Conservation (phyloP, 495 filamentous ascomycete genomes). For the Neurospora terricola region DNA sequence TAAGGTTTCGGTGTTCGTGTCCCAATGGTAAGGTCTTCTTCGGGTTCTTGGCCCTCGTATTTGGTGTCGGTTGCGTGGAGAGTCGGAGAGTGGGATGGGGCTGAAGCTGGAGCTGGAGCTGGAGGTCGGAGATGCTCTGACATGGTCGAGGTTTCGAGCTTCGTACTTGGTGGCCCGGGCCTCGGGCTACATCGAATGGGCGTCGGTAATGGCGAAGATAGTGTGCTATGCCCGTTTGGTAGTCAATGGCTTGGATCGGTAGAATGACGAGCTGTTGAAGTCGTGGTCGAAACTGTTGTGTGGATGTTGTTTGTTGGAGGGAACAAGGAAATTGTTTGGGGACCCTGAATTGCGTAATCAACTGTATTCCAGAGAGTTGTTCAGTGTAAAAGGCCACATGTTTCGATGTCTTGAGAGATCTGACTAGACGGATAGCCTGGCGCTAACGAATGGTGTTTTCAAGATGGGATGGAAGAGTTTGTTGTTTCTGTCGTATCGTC, state of each 20-base stretch:
- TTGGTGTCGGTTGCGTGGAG: conserved; percentile 4
- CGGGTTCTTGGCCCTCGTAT: conserved; percentile 11
- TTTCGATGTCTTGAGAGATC: neutral
- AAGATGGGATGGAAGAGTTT: neutral
- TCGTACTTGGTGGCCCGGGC: neutral
- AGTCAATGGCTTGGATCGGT: neutral
- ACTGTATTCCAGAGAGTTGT: neutral
- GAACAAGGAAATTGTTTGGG: neutral
- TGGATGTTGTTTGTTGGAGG: neutral
- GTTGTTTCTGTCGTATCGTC: neutral
- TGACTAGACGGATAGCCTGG: neutral
- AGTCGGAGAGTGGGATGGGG: conserved; percentile 1
- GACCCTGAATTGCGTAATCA: neutral
- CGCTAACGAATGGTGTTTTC: neutral
- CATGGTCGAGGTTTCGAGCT: conserved; percentile 13
- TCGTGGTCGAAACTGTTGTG: neutral
- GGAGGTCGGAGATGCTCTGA: conserved; percentile 31
- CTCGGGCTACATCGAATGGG: conserved; percentile 7
- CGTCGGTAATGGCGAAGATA: neutral
- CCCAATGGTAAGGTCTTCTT: conserved; percentile 35
- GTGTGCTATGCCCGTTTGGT: neutral
- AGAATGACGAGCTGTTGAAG: neutral
- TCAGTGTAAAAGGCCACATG: neutral
- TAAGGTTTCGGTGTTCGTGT: conserved; percentile 76
- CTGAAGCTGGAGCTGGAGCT: neutral